Evolutionary conservation across 768 basidiomycete species (phyloP).

Genomic region (Filobasidium wieringae): DNA sequence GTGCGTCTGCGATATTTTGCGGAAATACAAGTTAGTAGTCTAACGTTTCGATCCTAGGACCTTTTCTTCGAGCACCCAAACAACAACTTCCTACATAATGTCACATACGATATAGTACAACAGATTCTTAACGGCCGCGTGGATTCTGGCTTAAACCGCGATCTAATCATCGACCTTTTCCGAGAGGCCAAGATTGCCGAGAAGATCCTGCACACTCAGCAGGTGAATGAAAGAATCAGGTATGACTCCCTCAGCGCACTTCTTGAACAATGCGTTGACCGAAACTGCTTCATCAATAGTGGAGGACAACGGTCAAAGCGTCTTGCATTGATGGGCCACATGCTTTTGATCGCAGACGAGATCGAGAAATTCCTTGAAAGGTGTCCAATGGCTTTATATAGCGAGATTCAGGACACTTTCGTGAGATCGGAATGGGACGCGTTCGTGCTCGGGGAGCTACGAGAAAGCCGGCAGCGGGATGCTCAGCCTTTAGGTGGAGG

Average conservation of each 20-base stretch:
- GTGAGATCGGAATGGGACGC: constrained; percentile 76
- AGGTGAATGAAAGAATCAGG: constrained; percentile 64
- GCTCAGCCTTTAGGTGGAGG: constrained; percentile 64
- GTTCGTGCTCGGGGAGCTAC: constrained; percentile 73
- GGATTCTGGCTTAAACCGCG: constrained; percentile 64
- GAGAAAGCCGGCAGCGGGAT: constrained; percentile 75
- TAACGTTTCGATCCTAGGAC: constrained; percentile 51
- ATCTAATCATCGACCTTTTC: constrained; percentile 72
- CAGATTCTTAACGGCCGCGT: constrained; percentile 84
- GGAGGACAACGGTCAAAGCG: constrained; percentile 36
- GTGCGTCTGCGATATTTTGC: constrained; percentile 43
- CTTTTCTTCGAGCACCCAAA: constrained; percentile 91
- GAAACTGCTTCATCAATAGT: constrained; percentile 43
- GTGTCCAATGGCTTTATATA: constrained; percentile 66
- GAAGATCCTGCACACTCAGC: constrained; percentile 76
- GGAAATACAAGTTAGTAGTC: background rate
- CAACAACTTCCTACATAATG: constrained; percentile 96
- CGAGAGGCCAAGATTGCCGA: constrained; percentile 72
- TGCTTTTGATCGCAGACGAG: constrained; percentile 89
- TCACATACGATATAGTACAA: constrained; percentile 90
- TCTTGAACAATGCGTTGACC: background rate
- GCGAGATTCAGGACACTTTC: constrained; percentile 53
- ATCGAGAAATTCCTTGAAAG: constrained; percentile 78
- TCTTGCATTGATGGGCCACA: constrained; percentile 91
- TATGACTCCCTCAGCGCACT: constrained; percentile 29